Percentiles rank a stretch among this genome's conserved stretches.
Evolutionary conservation across 371 early-diverging fungal species (phyloP).

Genomic region (Mortierella sp.): DNA sequence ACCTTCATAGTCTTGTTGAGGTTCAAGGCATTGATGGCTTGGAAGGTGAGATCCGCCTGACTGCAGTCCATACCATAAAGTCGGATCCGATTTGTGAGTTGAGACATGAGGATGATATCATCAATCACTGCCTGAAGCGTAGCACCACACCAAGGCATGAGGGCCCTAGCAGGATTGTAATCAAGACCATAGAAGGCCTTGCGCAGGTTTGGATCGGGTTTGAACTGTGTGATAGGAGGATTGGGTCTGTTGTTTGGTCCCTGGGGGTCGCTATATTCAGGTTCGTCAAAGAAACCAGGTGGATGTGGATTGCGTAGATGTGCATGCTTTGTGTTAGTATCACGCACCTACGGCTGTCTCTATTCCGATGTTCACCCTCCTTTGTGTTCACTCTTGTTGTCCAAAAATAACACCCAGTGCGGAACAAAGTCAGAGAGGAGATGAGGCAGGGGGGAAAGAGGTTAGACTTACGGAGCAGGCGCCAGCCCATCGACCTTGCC

Average conservation of each 20-base stretch:
- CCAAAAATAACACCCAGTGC: too few species aligned
- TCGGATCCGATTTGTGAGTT: constrained; percentile 44
- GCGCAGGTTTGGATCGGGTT: constrained; percentile 32
- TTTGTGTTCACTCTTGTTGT: too few species aligned
- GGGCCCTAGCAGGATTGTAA: constrained; percentile 48
- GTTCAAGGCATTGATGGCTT: constrained; percentile 47
- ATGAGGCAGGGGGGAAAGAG: not conserved
- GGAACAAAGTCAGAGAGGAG: not conserved
- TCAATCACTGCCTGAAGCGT: constrained; percentile 46
- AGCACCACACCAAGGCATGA: constrained; percentile 51
- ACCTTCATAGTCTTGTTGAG: constrained; percentile 45
- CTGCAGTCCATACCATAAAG: constrained; percentile 56
- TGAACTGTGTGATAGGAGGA: constrained; percentile 34
- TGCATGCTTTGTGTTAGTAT: not conserved
- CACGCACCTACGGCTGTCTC: not conserved
- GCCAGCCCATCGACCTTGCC: constrained; percentile 42
- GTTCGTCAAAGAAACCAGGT: too few species aligned
- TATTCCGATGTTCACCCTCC: too few species aligned
- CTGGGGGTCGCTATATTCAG: constrained; percentile 11
- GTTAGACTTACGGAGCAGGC: constrained; percentile 22
- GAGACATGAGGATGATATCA: constrained; percentile 54
- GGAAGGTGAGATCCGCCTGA: constrained; percentile 39
- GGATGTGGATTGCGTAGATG: too few species aligned
- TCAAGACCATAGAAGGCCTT: constrained; percentile 54
- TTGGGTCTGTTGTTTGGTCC: constrained; percentile 9